These are phyloP conservation scores for Venturiaceae sp. DNA, from an alignment of 2,329 filamentous ascomycete species.

Conservation along the genomic window DNA sequence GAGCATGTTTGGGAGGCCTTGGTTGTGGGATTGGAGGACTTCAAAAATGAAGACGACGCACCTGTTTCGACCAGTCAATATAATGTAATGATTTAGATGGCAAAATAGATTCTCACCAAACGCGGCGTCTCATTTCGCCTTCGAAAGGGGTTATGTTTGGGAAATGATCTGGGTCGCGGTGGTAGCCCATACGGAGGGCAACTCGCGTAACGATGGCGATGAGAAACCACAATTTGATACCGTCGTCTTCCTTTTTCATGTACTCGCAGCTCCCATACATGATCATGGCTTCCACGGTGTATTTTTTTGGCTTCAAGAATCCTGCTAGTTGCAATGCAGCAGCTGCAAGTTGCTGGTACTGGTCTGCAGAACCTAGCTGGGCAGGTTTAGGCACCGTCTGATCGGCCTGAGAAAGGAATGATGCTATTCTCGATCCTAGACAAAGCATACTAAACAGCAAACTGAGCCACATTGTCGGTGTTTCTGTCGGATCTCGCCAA, in stretches of 20 bases:
- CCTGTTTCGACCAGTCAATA: too few relatives aligned
- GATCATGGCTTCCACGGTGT: conserved; percentile 7
- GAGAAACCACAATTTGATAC: conserved; percentile 29
- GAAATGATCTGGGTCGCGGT: conserved; percentile 27
- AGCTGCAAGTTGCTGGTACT: conserved; percentile 5
- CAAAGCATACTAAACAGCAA: conserved; percentile 9
- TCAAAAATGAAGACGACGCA: conserved; percentile 31
- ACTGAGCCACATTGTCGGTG: conserved; percentile 8
- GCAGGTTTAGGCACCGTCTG: neutral
- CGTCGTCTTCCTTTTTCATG: conserved; percentile 17
- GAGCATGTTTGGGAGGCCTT: conserved; percentile 23
- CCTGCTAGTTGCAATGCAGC: conserved; percentile 5
- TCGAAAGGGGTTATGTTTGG: conserved; percentile 23
- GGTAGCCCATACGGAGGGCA: conserved; percentile 32
- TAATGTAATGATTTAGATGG: too few relatives aligned
- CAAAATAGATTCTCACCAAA: too few relatives aligned
- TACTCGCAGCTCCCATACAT: conserved; percentile 6
- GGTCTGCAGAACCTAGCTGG: neutral
- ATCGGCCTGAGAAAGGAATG: neutral
- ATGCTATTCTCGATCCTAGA: conserved; percentile 1
- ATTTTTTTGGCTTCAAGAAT: conserved; percentile 1
- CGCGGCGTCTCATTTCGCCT: conserved; percentile 32
- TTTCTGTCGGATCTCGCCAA: conserved; percentile 3
- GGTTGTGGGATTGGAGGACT: conserved; percentile 25
- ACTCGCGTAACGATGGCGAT: conserved; percentile 29